Conservation (phyloP, 768 basidiomycete genomes). For the Clitopilus hobsonii region DNA sequence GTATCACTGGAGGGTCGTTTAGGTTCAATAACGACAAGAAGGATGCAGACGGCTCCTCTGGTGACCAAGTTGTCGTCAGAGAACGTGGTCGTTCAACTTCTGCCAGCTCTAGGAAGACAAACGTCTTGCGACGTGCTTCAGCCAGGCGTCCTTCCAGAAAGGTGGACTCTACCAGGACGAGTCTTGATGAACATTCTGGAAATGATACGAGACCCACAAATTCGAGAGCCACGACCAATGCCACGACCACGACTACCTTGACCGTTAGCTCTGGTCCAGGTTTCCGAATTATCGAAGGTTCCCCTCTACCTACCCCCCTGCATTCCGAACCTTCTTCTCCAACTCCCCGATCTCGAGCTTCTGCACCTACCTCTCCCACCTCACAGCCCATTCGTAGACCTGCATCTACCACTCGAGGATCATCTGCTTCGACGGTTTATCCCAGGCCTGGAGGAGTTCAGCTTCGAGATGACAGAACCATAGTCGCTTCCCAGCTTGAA, state of each 20-base stretch:
- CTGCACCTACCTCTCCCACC: background rate
- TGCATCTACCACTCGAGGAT: conserved; percentile 5
- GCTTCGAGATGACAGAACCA: conserved; percentile 2
- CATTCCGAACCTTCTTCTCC: conserved; percentile 2
- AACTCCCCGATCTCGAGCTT: background rate
- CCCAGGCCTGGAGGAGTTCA: too few species aligned
- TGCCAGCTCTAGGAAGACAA: background rate
- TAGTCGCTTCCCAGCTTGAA: background rate
- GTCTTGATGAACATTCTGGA: conserved; percentile 18
- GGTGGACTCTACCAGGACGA: too few species aligned
- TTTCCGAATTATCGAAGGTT: conserved; percentile 38
- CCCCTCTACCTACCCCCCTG: conserved; percentile 15
- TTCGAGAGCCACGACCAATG: conserved; percentile 6
- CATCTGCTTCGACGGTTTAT: too few species aligned
- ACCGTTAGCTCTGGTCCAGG: conserved; percentile 22
- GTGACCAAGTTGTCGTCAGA: background rate
- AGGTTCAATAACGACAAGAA: conserved; percentile 7
- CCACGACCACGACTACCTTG: conserved; percentile 8
- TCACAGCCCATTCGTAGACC: conserved; percentile 2
- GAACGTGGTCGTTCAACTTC: conserved; percentile 7
- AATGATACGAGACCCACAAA: conserved; percentile 17
- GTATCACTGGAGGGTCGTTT: conserved; percentile 13
- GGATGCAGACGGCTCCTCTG: background rate
- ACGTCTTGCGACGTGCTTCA: background rate
- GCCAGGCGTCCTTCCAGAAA: conserved; percentile 7